Evolutionary conservation across 1,284 basidiomycete genomes (phyloP), one percentile per base, ranked within the genome.

Genomic region (Cutaneotrichosporon curvatum): DNA sequence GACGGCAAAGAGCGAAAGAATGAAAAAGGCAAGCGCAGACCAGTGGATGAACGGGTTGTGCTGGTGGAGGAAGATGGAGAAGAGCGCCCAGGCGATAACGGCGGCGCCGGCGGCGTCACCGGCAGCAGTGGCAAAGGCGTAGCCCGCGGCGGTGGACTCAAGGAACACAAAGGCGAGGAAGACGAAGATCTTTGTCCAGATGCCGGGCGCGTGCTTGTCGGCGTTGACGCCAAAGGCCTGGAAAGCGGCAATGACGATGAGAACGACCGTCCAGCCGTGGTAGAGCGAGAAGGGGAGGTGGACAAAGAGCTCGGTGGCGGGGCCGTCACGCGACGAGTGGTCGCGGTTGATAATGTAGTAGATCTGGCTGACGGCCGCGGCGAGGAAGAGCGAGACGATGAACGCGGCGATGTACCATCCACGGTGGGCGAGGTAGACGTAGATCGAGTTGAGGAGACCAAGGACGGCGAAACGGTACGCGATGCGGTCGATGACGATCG

Each of bases 191-290:
- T 94, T 91, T 66, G 89, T 94, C 81, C 87, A 88, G 50, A 91
- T 73, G 21, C 89, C 89, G 1, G 88, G 82, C 35, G 70, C 71
- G 57, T 84, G 75, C 40, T 68, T 71, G 57, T 76, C 62, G 0
- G 85, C 81, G 67, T 91, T 79, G 50, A 83, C 81, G 55, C 91
- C 91, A 61, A 94, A 94, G 0, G 89, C 90, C 67, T 91, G 84
- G 68, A 96, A 95, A 4, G 80, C 84, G 38, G 87, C 85, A 51
- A 95, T 75, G 53, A 95, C 77, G 57, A 94, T 85, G 48, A 95
- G 80, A 43, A 95, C 84, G 40, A 88, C 90, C 14, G 87, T 89
- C 85, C 90, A 94, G 41, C 91, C 91, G 66, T 95, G 91, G 75
- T 85, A 95, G 46, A 92, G 80, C 9, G 87, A 90, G 78, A 92